Percentiles rank a stretch among this genome's conserved stretches.
phyloP scores from a whole-genome alignment of 768 basidiomycete genomes.

The Rhizopogon vinicolor region DNA sequence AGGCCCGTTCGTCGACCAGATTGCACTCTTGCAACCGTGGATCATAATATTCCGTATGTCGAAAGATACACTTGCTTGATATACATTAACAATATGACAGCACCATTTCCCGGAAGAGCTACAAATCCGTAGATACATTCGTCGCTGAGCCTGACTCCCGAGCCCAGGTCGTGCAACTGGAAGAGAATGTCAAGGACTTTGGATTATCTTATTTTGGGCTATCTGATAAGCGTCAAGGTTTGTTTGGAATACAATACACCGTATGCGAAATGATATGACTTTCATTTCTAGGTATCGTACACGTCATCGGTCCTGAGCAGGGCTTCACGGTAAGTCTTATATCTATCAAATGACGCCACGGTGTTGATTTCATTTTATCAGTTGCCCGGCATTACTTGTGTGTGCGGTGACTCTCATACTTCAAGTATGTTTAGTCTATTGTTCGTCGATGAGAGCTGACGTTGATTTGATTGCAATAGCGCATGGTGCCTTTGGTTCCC shows the following conservation, averaged over 20 bases:
- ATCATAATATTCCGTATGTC: slow-evolving; percentile 83
- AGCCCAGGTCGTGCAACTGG: slow-evolving; percentile 76
- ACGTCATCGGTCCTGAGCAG: slow-evolving; percentile 91
- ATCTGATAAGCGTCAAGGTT: slow-evolving; percentile 85
- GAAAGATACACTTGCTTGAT: background rate
- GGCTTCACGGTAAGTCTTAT: slow-evolving; percentile 67
- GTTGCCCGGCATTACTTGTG: slow-evolving; percentile 77
- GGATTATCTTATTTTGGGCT: slow-evolving; percentile 91
- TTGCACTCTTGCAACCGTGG: slow-evolving; percentile 85
- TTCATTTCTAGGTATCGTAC: slow-evolving; percentile 63
- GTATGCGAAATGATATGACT: background rate
- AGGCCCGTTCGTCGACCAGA: slow-evolving; percentile 80
- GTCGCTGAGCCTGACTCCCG: slow-evolving; percentile 84
- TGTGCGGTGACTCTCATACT: slow-evolving; percentile 93
- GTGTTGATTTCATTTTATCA: slow-evolving; percentile 17
- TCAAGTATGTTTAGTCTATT: slow-evolving; percentile 54
- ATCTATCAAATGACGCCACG: background rate
- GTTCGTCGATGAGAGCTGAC: background rate
- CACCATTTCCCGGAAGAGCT: slow-evolving; percentile 71
- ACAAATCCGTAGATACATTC: slow-evolving; percentile 65
- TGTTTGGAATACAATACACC: slow-evolving; percentile 1
- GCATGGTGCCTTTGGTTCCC: slow-evolving; percentile 89
- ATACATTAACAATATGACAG: slow-evolving; percentile 29
- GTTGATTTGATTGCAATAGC: slow-evolving; percentile 37
- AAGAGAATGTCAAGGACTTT: slow-evolving; percentile 89